Base-by-base conservation (phyloP, 352 stramenopile genomes). In the Phytophthora cactorum region DNA sequence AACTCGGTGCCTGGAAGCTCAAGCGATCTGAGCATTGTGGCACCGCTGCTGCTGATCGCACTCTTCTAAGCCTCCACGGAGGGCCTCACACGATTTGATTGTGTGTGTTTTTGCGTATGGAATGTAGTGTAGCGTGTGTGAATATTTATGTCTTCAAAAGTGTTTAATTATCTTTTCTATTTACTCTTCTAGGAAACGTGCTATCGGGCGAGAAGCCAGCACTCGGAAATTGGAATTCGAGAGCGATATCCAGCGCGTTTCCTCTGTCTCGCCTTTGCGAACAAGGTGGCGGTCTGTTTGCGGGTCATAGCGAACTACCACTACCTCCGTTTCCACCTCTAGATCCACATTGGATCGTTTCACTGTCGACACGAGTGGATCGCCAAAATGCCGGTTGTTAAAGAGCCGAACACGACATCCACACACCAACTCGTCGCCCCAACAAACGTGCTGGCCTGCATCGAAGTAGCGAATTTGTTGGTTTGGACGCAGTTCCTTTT, bases 361-460 rank as follows among this genome's bases (percentile, higher is more conserved):
- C 27, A 85, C 59, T 14, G 76, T 70, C 2, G 74, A 61, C 22
- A 66, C 68, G 11, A 86, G 61, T 12, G 81, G 66, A 36, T 78
- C 54, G 0, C 79, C 79, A 25, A 79, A 90, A 34, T 76, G 69
- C 5, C 72, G 72, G 41, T 78, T 83, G 10, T 44, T 51, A 55
- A 81, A 82, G n/a, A 92, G 52, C 1, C 74, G 62, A 39, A 92
- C 17, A 1, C 77, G 78, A 32, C 78, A 83, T 22, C 83, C 81
- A 11, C 46, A 57, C 29, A 81, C 73, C 25, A 92, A 63, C n/a
- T 92, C 81, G 28, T 89, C 72, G 12, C 79, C 81, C 84, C 84
- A 92, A 59, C 84, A 92, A 2, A 92, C 72, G 52, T 92, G 84
- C 29, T 82, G 68, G 7, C 84, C 87, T 0, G 70, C 68, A 51